A percentile compares a stretch with the other conserved stretches of the same genome.
phyloP scores from a whole-genome alignment of 78 protist species.

The Blattamonas nauphoetae region DNA sequence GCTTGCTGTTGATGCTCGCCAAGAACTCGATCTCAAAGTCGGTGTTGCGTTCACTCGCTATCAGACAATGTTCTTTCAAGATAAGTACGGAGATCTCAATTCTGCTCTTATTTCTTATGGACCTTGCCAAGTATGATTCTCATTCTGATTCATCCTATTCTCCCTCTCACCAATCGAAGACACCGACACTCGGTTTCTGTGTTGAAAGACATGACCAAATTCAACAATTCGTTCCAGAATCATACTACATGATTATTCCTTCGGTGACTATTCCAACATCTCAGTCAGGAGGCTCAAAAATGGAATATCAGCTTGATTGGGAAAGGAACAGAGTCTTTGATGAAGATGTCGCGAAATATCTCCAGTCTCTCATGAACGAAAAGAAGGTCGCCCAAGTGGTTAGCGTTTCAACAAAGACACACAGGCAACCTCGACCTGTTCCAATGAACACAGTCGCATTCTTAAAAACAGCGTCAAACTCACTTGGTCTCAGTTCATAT shows the following conservation, averaged over 20 bases:
- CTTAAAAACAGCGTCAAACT: slow-evolving; percentile 7
- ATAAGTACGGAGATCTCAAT: neutral
- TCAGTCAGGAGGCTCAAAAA: neutral
- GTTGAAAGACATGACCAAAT: slow-evolving; percentile 41
- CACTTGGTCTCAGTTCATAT: slow-evolving; percentile 26
- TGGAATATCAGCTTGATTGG: neutral
- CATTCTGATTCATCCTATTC: too few species aligned
- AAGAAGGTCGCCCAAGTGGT: neutral
- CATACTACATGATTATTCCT: neutral
- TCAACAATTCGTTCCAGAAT: slow-evolving; percentile 20
- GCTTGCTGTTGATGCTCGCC: slow-evolving; percentile 53
- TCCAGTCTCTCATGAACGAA: neutral
- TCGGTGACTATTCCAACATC: neutral
- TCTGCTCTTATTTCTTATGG: slow-evolving; percentile 42
- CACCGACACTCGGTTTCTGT: slow-evolving; percentile 44
- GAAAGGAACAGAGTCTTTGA: slow-evolving; percentile 31
- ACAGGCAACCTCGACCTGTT: slow-evolving; percentile 3
- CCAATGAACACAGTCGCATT: slow-evolving; percentile 40
- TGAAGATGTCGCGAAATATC: neutral
- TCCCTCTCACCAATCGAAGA: slow-evolving; percentile 15
- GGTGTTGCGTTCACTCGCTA: slow-evolving; percentile 58
- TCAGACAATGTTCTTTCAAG: slow-evolving; percentile 32
- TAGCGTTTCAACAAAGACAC: neutral
- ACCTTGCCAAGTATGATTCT: slow-evolving; percentile 52
- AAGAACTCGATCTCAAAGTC: slow-evolving; percentile 33